A percentile compares a stretch with the other conserved stretches of the same genome.
Conservation (phyloP, 2,329 filamentous ascomycete genomes). For the Aspergillus sp. region DNA sequence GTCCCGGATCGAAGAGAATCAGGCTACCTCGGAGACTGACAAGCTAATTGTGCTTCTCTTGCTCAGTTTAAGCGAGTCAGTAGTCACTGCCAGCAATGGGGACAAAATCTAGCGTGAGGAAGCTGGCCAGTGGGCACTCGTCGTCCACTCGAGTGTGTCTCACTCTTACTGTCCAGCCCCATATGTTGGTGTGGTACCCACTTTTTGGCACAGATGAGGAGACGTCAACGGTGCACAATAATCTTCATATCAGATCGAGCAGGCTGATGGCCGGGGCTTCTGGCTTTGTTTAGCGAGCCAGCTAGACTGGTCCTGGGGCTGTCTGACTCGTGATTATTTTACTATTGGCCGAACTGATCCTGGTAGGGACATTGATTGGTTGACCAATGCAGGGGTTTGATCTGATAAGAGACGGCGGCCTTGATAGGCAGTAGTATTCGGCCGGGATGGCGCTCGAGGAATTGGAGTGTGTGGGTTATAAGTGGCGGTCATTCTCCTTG, state of each 20-base stretch:
- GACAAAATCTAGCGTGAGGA: not conserved
- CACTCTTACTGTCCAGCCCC: not conserved
- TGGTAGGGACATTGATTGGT: not conserved
- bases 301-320: not conserved
- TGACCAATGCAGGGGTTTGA: not conserved
- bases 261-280: constrained; percentile 1
- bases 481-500: too few species aligned
- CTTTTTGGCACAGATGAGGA: not conserved
- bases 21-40: constrained; percentile 6
- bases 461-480: too few species aligned
- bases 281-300: not conserved
- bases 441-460: too few species aligned
- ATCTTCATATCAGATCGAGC: too few species aligned
- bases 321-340: not conserved
- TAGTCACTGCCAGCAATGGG: not conserved
- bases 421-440: too few species aligned
- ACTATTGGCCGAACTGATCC: not conserved
- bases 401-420: constrained; percentile 2
- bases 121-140: not conserved
- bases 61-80: constrained; percentile 5
- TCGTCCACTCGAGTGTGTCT: not conserved
- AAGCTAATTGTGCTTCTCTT: not conserved
- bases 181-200: constrained; percentile 1
- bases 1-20: not conserved
- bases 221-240: not conserved